Base-by-base conservation (phyloP, 352 stramenopile genomes). In the Globisporangium splendens region DNA sequence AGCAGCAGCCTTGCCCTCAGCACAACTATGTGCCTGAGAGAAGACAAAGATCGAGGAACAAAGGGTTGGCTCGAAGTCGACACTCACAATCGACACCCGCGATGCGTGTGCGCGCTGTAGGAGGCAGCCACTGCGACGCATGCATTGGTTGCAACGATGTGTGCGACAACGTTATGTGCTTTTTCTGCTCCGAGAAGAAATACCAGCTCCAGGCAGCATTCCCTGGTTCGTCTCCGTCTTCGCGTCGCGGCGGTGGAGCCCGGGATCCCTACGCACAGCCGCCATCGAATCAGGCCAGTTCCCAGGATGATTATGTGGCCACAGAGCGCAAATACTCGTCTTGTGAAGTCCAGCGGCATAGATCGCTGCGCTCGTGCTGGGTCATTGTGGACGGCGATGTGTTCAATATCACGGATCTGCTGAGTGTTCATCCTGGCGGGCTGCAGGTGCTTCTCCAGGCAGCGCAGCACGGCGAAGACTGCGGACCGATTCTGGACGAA, bases 331-430 rank as follows among this genome's bases (percentile, higher is more conserved):
- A 83, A 42, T 93, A 88, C 60, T 97, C 93, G 5, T 91, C 88
- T 33, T 97, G 88, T 50, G 86, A 98, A 68, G 68, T 98, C 20
- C 65, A 69, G 31, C 79, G 86, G 18, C 93, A 98, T 58, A 82
- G 86, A 56, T 84, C 61, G 8, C 58, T 72, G 22, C 73, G 77
- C 1, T 98, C 91, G 14, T 96, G 89, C 57, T 98, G 95, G 95
- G 80, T 98, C 46, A 65, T 97, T 12, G 78, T 89, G 11, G 82
- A 88, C n/a, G 75, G 83, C 41, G 71, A 75, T 49, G 85, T 98
- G 20, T 98, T 96, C 61, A 91, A 98, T 68, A 90, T 94, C 20
- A 98, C 93, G 1, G 73, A 88, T 22, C 86, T 97, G 60, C 77
- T 98, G 22, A 63, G 68, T 10, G 77, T 80, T 1, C 93, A 98